phyloP scores from a whole-genome alignment of 495 filamentous ascomycete genomes.

The Xylaria palmicola region DNA sequence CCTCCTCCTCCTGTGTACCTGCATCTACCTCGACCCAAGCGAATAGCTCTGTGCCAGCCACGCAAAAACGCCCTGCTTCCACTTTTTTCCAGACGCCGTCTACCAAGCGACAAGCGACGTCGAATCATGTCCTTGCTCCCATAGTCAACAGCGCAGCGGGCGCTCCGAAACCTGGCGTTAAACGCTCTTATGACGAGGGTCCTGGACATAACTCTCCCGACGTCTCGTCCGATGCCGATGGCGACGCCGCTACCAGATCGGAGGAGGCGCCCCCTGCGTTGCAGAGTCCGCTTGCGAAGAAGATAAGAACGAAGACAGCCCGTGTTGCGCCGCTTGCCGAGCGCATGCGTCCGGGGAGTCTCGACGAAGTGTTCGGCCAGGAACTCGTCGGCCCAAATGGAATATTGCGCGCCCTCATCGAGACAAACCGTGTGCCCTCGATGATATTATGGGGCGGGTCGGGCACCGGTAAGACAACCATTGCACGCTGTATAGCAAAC shows the following conservation, averaged over 20 bases:
- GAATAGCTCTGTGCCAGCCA: conserved; percentile 45
- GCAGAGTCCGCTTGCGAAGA: conserved; percentile 49
- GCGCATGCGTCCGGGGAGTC: conserved; percentile 80
- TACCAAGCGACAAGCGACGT: conserved; percentile 48
- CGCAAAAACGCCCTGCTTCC: conserved; percentile 55
- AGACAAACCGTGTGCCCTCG: conserved; percentile 80
- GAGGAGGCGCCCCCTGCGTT: conserved; percentile 13
- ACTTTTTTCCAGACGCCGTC: conserved; percentile 79
- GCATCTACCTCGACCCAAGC: conserved; percentile 34
- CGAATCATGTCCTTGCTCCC: conserved; percentile 22
- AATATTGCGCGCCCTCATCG: conserved; percentile 84
- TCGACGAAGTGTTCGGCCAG: conserved; percentile 89
- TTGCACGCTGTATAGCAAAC: conserved; percentile 87
- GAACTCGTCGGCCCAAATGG: conserved; percentile 83
- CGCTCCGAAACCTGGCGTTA: conserved; percentile 26
- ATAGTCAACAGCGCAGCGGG: conserved; percentile 24
- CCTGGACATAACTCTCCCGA: conserved; percentile 34
- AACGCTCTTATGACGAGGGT: conserved; percentile 47
- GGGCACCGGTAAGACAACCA: conserved; percentile 95
- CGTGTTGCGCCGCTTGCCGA: conserved; percentile 84
- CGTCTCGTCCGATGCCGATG: conserved; percentile 16
- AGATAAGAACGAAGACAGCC: conserved; percentile 60
- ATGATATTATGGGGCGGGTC: conserved; percentile 95
- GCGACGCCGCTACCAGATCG: conserved; percentile 20
- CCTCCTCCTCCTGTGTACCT: conserved; percentile 18